Evolutionary conservation across 768 basidiomycete genomes (phyloP), one percentile per base, ranked within the genome.

Genomic region (Candolleomyces eurysporus): DNA sequence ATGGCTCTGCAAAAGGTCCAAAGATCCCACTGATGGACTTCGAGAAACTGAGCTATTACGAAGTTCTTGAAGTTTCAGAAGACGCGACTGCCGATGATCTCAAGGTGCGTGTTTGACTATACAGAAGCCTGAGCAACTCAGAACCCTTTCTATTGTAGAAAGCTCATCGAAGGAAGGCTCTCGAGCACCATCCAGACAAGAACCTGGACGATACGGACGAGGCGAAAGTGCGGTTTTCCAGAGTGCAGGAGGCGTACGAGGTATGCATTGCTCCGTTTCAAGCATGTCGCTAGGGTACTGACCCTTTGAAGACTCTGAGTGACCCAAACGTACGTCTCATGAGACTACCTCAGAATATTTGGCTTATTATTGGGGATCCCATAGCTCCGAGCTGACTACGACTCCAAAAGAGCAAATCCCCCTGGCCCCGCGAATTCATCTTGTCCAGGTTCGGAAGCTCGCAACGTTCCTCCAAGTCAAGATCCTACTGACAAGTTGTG

Each of bases 231-330:
- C 76, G 87, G 21, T 94, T 93, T 66, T 84, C 85, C 0, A 76
- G 79, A 19, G 77, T 94, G 2, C 88, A 91, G 64, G 86, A 90
- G 63, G 92, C 92, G 2, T 93, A 91, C 66, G 90, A 93, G 78
- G 90, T 67, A 21, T 19, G 64, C 52, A 9, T 22, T 7, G 1
- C 22, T 16, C 5, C 51, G 11, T 13, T 26, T 26, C 26, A 26
- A 26, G 26, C 19, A 26, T 1, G 40, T 46, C 13, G 5, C 39
- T 57, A 16, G 54, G 55, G 45, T 26, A 14, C 57, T 43, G 11
- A 57, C 5, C 45, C 5, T 46, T 45, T 30, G 14, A 36, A 59
- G 58, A 59, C 58, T n/a, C 48, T 59, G 11, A 59, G 22, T 39
- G 58, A 59, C 32, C 6, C 14, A n/a, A 22, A 50, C 21, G 58